Percentiles rank a stretch among this genome's conserved stretches.
These are phyloP conservation scores for Diversispora eburnea DNA, from an alignment of 192 early-diverging fungal species.

Conservation along the genomic window DNA sequence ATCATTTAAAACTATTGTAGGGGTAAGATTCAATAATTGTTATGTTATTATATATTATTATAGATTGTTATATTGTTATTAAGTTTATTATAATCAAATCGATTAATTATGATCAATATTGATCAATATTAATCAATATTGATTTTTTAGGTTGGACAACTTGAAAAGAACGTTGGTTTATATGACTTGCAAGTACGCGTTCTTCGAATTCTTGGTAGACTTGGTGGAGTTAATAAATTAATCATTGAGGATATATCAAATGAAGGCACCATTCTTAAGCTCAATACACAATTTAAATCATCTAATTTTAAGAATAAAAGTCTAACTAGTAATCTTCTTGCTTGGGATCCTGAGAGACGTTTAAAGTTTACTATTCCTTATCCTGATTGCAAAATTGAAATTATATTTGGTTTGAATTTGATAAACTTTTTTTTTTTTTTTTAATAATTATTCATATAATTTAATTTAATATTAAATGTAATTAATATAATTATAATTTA, in stretches of 20 bases:
- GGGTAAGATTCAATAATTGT: background rate
- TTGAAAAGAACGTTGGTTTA: conserved; percentile 36
- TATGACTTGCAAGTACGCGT: conserved; percentile 59
- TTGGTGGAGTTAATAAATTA: conserved; percentile 58
- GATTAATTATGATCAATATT: too few species aligned
- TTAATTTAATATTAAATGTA: background rate
- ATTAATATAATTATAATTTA: background rate
- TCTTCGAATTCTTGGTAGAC: conserved; percentile 56
- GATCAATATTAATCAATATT: background rate
- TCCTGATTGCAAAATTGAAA: conserved; percentile 58
- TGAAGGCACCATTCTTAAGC: background rate
- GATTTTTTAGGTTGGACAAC: background rate
- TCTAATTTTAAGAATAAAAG: conserved; percentile 6
- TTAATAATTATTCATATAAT: conserved; percentile 9
- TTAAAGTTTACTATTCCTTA: conserved; percentile 65
- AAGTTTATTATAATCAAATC: background rate
- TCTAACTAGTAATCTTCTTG: conserved; percentile 39
- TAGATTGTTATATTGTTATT: background rate
- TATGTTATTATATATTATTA: background rate
- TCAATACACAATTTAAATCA: conserved; percentile 4
- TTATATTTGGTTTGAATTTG: conserved; percentile 56
- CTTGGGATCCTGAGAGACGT: conserved; percentile 67
- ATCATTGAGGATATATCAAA: conserved; percentile 29
- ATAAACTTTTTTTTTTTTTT: background rate
- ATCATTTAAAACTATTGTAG: background rate